These are phyloP conservation scores for Ampelomyces quisqualis DNA, from an alignment of 2,329 filamentous ascomycete species.

Conservation along the genomic window DNA sequence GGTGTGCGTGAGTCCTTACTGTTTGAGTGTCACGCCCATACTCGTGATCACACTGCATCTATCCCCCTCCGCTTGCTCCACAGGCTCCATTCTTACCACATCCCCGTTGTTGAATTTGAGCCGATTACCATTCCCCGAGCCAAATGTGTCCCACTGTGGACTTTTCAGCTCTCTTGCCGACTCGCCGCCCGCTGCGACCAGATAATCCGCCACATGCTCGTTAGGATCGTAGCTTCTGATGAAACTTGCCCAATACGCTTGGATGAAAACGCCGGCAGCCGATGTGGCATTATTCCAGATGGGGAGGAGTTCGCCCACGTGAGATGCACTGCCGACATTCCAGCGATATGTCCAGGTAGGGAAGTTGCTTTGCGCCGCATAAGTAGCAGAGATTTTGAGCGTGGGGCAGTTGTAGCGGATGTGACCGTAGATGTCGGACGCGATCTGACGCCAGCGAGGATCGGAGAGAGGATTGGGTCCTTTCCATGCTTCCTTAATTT, in stretches of 20 bases:
- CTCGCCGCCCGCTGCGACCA: constrained; percentile 6
- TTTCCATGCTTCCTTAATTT: constrained; percentile 35
- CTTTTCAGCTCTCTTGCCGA: constrained; percentile 19
- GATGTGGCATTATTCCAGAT: constrained; percentile 43
- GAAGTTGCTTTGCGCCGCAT: constrained; percentile 27
- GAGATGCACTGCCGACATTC: constrained; percentile 47
- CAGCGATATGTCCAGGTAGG: constrained; percentile 52
- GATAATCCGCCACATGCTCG: constrained; percentile 31
- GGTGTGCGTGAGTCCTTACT: constrained; percentile 25
- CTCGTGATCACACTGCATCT: constrained; percentile 27
- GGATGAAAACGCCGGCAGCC: constrained; percentile 33
- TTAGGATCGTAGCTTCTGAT: constrained; percentile 46
- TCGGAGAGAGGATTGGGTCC: constrained; percentile 32
- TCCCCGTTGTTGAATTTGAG: constrained; percentile 33
- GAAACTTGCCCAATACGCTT: constrained; percentile 51
- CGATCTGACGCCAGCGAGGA: constrained; percentile 37
- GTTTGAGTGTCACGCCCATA: constrained; percentile 31
- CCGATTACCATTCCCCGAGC: constrained; percentile 19
- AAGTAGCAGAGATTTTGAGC: constrained; percentile 44
- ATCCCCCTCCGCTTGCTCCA: constrained; percentile 21
- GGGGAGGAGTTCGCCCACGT: constrained; percentile 42
- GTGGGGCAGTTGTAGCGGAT: constrained; percentile 53
- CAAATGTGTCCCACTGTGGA: constrained; percentile 33
- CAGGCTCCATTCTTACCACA: constrained; percentile 32
- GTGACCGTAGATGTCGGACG: constrained; percentile 50